A percentile compares a stretch with the other conserved stretches of the same genome.
These are phyloP conservation scores for Exserohilum rostratum DNA, from an alignment of 2,329 filamentous ascomycete genomes.

Conservation along the genomic window DNA sequence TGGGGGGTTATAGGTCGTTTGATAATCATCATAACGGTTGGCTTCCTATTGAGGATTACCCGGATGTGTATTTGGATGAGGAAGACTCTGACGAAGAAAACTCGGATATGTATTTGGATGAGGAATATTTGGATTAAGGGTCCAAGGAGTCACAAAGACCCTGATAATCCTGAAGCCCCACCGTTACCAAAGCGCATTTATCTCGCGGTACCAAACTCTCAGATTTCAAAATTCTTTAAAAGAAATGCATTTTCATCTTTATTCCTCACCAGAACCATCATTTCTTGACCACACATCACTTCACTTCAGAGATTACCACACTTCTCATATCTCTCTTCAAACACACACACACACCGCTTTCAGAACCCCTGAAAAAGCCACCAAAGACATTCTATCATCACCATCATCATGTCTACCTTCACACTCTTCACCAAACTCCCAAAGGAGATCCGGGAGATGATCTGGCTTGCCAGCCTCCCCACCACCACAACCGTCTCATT, in stretches of 20 bases:
- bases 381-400: neutral
- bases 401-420: slow-evolving; percentile 3
- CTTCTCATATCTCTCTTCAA: too few species aligned
- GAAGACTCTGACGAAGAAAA: too few species aligned
- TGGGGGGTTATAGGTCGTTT: too few species aligned
- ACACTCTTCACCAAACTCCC: slow-evolving; percentile 4
- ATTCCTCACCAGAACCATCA: neutral
- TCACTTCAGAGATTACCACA: neutral
- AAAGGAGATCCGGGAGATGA: slow-evolving; percentile 2
- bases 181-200: neutral
- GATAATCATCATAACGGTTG: too few species aligned
- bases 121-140: too few species aligned
- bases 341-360: neutral
- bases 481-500: slow-evolving; percentile 4
- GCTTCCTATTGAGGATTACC: too few species aligned
- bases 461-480: slow-evolving; percentile 6
- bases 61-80: too few species aligned
- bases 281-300: neutral
- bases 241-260: neutral
- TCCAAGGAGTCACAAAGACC: neutral
- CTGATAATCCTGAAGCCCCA: too few species aligned
- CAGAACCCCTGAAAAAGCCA: neutral
- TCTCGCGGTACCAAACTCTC: neutral
- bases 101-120: too few species aligned
- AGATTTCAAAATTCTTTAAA: neutral